A percentile compares a stretch with the other conserved stretches of the same genome.
These are phyloP conservation scores for Ceratobasidium theobromae DNA, from an alignment of 1,284 basidiomycete species.

Conservation along the genomic window DNA sequence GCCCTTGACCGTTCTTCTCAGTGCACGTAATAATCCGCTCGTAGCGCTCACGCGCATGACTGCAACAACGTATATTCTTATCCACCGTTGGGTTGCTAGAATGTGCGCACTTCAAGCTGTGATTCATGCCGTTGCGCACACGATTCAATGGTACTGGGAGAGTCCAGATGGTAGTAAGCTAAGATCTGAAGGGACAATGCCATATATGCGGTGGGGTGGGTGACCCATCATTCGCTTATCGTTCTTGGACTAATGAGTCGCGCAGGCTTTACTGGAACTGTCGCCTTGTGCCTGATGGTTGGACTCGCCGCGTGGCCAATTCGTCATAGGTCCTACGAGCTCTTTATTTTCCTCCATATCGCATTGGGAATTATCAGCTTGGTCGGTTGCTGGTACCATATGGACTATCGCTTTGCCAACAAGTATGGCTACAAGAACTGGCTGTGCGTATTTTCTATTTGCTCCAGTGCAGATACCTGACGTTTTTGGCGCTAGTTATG, in stretches of 20 bases:
- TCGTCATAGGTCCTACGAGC: conserved; percentile 23
- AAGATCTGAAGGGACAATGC: conserved; percentile 12
- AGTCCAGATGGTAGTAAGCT: background rate
- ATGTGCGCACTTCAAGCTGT: conserved; percentile 27
- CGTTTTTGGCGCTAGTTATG: background rate
- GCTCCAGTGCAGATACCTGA: background rate
- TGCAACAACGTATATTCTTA: conserved; percentile 1
- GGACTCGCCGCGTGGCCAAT: conserved; percentile 11
- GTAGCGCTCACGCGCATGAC: conserved; percentile 18
- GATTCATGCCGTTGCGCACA: conserved; percentile 15
- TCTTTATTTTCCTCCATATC: conserved; percentile 17
- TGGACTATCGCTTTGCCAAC: conserved; percentile 17
- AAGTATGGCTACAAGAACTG: conserved; percentile 28
- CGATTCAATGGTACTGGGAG: conserved; percentile 28
- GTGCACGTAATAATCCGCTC: conserved; percentile 22
- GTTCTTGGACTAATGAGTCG: background rate
- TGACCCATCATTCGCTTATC: background rate
- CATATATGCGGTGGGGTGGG: conserved; percentile 30
- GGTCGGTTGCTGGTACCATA: conserved; percentile 25
- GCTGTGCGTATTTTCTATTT: background rate
- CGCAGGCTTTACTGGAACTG: conserved; percentile 5
- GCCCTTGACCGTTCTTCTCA: conserved; percentile 12
- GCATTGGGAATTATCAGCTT: conserved; percentile 2
- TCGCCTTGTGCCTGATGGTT: conserved; percentile 24
- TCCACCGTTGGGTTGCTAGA: conserved; percentile 26